These are phyloP conservation scores for Laguncularia racemosa DNA, from an alignment of 345 rosid genomes.

Conservation along the genomic window DNA sequence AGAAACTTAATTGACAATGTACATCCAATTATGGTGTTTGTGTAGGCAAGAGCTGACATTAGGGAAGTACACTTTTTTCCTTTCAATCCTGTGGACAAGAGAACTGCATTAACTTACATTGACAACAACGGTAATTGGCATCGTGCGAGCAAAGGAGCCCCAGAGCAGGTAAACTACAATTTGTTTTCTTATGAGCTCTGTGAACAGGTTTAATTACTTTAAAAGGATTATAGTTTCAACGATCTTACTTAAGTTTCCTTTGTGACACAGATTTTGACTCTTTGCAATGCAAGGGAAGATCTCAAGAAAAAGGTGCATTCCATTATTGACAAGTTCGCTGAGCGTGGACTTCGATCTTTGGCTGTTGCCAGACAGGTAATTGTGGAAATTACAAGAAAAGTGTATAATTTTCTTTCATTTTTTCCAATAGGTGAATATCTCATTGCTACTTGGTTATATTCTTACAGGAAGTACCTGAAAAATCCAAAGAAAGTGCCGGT, in stretches of 20 bases:
- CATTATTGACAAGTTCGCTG: slow-evolving; percentile 27
- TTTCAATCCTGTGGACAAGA: slow-evolving; percentile 30
- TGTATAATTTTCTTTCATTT: not conserved
- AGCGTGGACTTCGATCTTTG: slow-evolving; percentile 33
- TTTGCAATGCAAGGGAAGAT: slow-evolving; percentile 24
- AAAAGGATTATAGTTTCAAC: not conserved
- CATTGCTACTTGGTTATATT: not conserved
- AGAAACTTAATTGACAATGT: not conserved
- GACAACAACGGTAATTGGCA: slow-evolving; percentile 27
- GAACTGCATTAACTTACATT: slow-evolving; percentile 31
- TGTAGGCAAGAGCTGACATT: slow-evolving; percentile 34
- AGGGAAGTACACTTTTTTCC: slow-evolving; percentile 34
- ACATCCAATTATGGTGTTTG: not conserved
- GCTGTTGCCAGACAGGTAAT: slow-evolving; percentile 28
- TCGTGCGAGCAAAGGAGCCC: slow-evolving; percentile 32
- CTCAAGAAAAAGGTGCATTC: slow-evolving; percentile 18
- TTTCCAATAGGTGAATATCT: not conserved
- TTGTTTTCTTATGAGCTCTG: not conserved
- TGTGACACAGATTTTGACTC: slow-evolving; percentile 16
- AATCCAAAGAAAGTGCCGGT: slow-evolving; percentile 61
- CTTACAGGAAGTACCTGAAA: slow-evolving; percentile 60
- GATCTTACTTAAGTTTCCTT: not conserved
- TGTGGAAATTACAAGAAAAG: not conserved
- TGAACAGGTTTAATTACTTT: no score
- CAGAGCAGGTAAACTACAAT: slow-evolving; percentile 22